Evolutionary conservation across 1,284 basidiomycete genomes (phyloP), one percentile per base, ranked within the genome.

Genomic region (Pseudozyma pruni): DNA sequence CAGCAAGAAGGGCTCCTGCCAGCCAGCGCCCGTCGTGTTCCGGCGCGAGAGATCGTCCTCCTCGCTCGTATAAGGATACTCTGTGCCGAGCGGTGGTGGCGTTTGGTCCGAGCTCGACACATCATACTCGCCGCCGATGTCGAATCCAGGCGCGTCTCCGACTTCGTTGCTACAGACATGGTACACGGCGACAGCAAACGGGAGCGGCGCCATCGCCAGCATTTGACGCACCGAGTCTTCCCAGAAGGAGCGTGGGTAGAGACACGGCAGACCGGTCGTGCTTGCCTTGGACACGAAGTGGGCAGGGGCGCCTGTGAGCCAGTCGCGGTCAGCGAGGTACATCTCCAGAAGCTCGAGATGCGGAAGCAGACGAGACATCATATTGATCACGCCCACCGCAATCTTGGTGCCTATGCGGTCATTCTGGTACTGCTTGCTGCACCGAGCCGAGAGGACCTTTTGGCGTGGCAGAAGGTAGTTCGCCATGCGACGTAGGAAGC

Each of bases 341-440:
- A 62, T 23, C 34, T 69, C 59, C 43, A 49, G 14, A 7, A 69
- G 59, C 43, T 69, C 59, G 13, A 63, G 34, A 19, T 52, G 42
- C 4, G 51, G 41, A 13, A 63, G 39, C 13, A 69, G 37, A 4
- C 47, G 46, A 2, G 59, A 46, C 22, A 59, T 20, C 11, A 69
- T 23, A 1, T 32, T 23, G 13, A 68, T 29, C 32, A 58, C 35
- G 20, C 64, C 64, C 9, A 47, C 19, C 0, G 58, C 58, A 8
- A 68, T 38, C 37, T 32, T 39, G 11, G 39, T 41, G 8, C 47
- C 64, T 5, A 61, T 25, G 2, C 64, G 64, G 27, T 68, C 64
- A 27, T 68, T 68, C 29, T 68, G 64, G 34, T 69, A 69, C 25
- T 58, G 57, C 43, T 68, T 68, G 54, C 58, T 58, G 46, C 64